These are phyloP conservation scores for Toxoplasma gondii DNA, from an alignment of 169 alveolate genomes.

Conservation along the genomic window DNA sequence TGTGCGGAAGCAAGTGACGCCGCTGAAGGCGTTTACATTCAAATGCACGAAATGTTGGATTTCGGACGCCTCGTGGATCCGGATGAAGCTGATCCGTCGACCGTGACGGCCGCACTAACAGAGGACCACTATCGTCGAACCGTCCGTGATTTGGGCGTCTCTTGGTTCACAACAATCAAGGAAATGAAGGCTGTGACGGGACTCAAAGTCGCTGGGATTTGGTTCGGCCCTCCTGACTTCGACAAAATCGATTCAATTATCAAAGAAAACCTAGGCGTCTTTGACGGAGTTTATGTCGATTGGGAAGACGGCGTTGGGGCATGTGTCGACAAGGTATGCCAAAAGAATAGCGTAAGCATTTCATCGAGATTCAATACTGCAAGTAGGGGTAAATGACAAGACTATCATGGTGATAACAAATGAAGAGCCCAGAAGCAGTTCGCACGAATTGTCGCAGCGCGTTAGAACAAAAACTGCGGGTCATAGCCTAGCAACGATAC, in stretches of 20 bases:
- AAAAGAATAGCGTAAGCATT: neutral
- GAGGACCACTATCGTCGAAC: neutral
- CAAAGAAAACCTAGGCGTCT: constrained; percentile 16
- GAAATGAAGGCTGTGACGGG: neutral
- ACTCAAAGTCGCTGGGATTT: constrained; percentile 34
- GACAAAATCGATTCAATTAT: constrained; percentile 15
- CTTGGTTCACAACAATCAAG: neutral
- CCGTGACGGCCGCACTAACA: neutral
- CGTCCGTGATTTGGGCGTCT: neutral
- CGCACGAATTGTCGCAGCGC: neutral
- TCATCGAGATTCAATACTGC: neutral
- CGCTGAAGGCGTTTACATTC: constrained; percentile 51
- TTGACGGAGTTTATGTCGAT: constrained; percentile 35
- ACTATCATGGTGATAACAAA: neutral
- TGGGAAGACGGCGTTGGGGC: constrained; percentile 57
- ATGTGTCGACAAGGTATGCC: constrained; percentile 46
- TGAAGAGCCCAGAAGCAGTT: neutral
- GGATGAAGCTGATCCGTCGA: constrained; percentile 15
- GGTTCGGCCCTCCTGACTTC: constrained; percentile 37
- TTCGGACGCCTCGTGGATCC: constrained; percentile 23
- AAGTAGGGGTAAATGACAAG: neutral
- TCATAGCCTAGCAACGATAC: no score
- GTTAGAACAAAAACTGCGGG: no score
- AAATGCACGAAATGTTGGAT: constrained; percentile 35
- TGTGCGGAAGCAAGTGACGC: neutral